These are phyloP conservation scores for Rhodosporidiobolus sp. DNA, from an alignment of 768 basidiomycete genomes.

Conservation along the genomic window DNA sequence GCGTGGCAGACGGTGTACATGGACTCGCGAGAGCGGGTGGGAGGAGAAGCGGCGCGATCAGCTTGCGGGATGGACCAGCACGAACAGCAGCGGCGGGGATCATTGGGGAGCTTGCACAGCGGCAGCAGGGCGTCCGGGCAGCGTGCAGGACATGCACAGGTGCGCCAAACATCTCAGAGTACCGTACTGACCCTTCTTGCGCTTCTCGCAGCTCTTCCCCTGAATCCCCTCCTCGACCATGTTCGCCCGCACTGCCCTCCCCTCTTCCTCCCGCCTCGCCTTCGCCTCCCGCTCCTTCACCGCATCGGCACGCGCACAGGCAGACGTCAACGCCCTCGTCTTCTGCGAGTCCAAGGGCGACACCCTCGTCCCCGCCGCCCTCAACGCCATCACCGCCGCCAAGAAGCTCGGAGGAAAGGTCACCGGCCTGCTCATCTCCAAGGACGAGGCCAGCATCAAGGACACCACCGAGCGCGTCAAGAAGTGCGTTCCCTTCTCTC, in stretches of 20 bases:
- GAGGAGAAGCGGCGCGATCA: too few relatives aligned
- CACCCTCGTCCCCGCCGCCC: conserved; percentile 72
- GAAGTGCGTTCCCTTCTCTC: conserved; percentile 57
- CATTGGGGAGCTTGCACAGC: too few relatives aligned
- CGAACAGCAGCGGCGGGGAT: too few relatives aligned
- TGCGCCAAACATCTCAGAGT: too few relatives aligned
- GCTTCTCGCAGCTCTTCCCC: not conserved
- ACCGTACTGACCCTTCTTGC: not conserved
- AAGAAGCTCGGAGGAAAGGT: conserved; percentile 79
- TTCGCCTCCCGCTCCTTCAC: conserved; percentile 2
- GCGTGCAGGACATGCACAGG: too few relatives aligned
- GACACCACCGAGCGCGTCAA: conserved; percentile 69
- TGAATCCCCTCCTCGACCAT: not conserved
- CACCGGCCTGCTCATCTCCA: conserved; percentile 71
- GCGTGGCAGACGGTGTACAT: too few relatives aligned
- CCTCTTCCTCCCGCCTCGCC: not conserved
- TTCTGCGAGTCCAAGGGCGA: conserved; percentile 83
- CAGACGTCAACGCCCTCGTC: conserved; percentile 62
- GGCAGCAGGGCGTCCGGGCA: too few relatives aligned
- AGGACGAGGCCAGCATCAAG: conserved; percentile 61
- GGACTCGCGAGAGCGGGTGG: too few relatives aligned
- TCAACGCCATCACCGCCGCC: conserved; percentile 90
- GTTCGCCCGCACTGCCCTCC: conserved; percentile 1
- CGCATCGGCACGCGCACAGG: conserved; percentile 2
- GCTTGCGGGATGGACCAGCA: too few relatives aligned